Base-by-base conservation (phyloP, 371 early-diverging fungal species). In the Rhizopus sp. region DNA sequence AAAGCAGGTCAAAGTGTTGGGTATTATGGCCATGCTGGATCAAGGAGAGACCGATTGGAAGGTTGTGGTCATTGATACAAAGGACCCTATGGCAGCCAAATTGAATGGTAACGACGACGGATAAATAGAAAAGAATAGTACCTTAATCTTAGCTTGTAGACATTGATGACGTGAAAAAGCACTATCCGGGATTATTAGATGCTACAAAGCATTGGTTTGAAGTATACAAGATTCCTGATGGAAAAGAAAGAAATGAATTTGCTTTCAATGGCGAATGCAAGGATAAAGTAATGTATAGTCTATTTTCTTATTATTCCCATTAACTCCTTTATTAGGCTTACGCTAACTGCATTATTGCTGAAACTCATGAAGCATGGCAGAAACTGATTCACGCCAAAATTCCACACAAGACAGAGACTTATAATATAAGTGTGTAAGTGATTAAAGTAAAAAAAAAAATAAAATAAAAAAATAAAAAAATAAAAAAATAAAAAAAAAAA, bases 21-120 rank as follows among this genome's bases (percentile, higher is more conserved):
- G 99, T 48, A 88, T 92, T 62, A 88, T 99, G 88, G 99, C 97
- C 50, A 81, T 99, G 70, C 76, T 99, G 58, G 99, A 99, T 74
- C 96, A 97, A 75, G 97, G 95, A 55, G 99, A 99, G 82, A 98
- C 99, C 44, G 99, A 99, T 86, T 99, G 99, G 99, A 99, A 99
- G 81, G 84, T 99, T 47, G 84, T 99, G 59, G 95, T 89, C 60
- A 97, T 99, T 60, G 98, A 98, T 72, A 75, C 90, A 60, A 93
- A 90, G 66, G 99, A 99, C 80, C 95, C 94, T 9, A 75, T 93
- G 57, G 97, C 97, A 23, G 55, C 78, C 66, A 91, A 94, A 80
- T 73, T 99, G 52, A 96, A 97, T 82, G 89, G 82, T 82, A 58
- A 9, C 13, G 7, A n/a, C 3, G 1, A 8, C 16, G 30, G 46